Percentiles rank a stretch among this genome's conserved stretches.
phyloP scores from a whole-genome alignment of 108 stramenopile species.

The Pelagomonas calceolata region DNA sequence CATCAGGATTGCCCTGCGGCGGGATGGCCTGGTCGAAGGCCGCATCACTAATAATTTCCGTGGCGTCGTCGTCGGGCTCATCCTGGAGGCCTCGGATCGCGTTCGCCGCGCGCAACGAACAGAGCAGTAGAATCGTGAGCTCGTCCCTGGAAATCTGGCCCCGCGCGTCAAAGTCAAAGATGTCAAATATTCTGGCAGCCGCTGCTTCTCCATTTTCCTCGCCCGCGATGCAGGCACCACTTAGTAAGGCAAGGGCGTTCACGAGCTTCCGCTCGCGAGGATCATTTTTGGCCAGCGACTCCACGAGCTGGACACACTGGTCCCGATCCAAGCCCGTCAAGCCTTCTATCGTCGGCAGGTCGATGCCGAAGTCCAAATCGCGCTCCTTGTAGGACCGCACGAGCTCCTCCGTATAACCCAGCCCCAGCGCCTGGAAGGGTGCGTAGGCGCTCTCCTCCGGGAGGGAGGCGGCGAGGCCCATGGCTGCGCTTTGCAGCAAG shows the following conservation, averaged over 20 bases:
- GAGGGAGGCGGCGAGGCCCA: no score
- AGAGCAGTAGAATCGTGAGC: not conserved
- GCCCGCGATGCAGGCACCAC: not conserved
- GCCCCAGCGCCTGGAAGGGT: no score
- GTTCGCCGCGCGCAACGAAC: not conserved
- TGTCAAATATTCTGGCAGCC: not conserved
- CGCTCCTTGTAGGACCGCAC: not conserved
- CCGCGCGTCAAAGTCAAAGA: not conserved
- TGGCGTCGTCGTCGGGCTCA: not conserved
- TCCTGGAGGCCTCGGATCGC: not conserved
- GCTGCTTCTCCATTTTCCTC: not conserved
- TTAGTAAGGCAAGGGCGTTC: not conserved
- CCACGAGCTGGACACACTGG: not conserved
- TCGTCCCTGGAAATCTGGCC: not conserved
- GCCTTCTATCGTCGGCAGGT: not conserved
- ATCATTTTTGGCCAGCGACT: not conserved
- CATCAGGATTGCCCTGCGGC: not conserved
- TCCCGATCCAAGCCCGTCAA: not conserved
- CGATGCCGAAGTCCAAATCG: not conserved
- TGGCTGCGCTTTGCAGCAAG: no score
- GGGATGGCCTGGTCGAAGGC: not conserved
- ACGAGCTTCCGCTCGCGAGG: not conserved
- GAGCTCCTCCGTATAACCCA: not conserved
- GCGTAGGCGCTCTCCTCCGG: no score
- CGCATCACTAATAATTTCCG: not conserved